phyloP scores from a whole-genome alignment of 1,139 yeast species.

The Taphrina pruni region DNA sequence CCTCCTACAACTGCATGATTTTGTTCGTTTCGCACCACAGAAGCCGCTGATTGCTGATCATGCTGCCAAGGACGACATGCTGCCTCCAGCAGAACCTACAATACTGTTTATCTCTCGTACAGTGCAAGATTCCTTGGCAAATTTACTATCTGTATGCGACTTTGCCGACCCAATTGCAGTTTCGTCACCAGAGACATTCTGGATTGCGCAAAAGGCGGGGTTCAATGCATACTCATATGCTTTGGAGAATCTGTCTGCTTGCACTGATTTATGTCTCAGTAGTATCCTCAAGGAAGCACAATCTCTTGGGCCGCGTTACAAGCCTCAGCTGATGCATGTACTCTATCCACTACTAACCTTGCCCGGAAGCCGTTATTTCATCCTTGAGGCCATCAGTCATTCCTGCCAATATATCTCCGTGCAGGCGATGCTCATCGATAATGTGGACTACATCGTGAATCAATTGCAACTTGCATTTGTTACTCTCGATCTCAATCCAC shows the following conservation, averaged over 20 bases:
- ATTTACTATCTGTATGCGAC: conserved; percentile 1
- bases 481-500: conserved; percentile 71
- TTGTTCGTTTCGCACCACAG: conserved; percentile 10
- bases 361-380: conserved; percentile 58
- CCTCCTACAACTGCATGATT: neutral
- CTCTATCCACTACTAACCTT: conserved; percentile 63
- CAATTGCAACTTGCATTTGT: conserved; percentile 71
- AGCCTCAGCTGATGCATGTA: conserved; percentile 60
- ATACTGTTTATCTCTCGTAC: conserved; percentile 2
- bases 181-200: conserved; percentile 22
- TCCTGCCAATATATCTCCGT: conserved; percentile 60
- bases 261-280: conserved; percentile 52
- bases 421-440: conserved; percentile 62
- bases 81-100: conserved; percentile 3
- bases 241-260: neutral
- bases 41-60: neutral
- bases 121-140: conserved; percentile 8
- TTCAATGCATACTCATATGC: conserved; percentile 20
- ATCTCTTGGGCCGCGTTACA: conserved; percentile 55
- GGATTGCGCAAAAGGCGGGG: conserved; percentile 28
- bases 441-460: conserved; percentile 82
- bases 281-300: conserved; percentile 56
- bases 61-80: neutral
- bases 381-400: conserved; percentile 59
- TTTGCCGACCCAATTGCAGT: neutral